A percentile compares a stretch with the other conserved stretches of the same genome.
Evolutionary conservation across 331 rosid genomes (phyloP).

Genomic region (Malus hybrid): DNA sequence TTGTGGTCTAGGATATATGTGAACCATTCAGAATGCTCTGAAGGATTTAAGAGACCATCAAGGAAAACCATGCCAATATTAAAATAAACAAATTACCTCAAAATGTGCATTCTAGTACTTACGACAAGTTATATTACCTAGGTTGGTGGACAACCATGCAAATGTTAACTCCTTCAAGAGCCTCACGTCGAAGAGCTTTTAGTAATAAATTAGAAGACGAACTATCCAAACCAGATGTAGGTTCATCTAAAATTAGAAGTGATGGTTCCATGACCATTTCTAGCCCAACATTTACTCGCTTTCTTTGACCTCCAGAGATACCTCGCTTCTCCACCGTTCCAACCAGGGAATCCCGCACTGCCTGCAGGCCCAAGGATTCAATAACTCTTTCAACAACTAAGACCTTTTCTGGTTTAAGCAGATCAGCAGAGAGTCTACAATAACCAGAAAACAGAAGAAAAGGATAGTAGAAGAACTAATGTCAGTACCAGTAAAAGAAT

Average conservation of each 20-base stretch:
- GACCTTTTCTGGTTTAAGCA: conserved; percentile 80
- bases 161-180: conserved; percentile 93
- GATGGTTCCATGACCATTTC: conserved; percentile 99
- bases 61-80: not conserved
- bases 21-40: not conserved
- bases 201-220: conserved; percentile 87
- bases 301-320: conserved; percentile 97
- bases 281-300: conserved; percentile 91
- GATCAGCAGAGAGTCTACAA: conserved; percentile 74
- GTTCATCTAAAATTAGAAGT: conserved; percentile 92
- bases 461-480: not conserved
- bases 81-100: not conserved
- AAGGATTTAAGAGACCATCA: not conserved
- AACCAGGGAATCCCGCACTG: conserved; percentile 82
- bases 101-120: not conserved
- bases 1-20: not conserved
- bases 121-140: conserved; percentile 43
- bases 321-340: conserved; percentile 93
- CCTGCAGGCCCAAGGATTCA: conserved; percentile 81
- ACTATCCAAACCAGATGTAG: conserved; percentile 95
- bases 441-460: not conserved
- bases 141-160: conserved; percentile 99
- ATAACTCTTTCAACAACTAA: conserved; percentile 95
- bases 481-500: conserved; percentile 1
- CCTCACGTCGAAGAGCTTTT: conserved; percentile 89